phyloP scores from a whole-genome alignment of 306 rosid genomes.

The Pterocarpus santalinus region DNA sequence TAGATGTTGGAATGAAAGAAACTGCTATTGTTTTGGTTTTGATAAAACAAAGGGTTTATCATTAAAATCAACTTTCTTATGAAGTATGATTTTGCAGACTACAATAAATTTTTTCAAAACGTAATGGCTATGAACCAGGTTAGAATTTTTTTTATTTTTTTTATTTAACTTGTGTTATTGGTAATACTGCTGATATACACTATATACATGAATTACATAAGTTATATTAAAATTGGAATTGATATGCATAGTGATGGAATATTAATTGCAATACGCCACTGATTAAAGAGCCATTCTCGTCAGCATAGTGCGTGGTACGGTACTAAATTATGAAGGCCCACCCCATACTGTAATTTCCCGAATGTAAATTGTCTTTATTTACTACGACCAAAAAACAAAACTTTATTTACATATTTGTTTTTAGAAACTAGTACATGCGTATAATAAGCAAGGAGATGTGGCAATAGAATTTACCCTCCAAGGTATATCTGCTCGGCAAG shows the following conservation, averaged over 20 bases:
- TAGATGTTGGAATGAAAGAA: background rate
- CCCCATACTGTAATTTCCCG: background rate
- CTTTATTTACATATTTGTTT: background rate
- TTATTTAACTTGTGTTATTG: background rate
- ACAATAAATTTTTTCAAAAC: background rate
- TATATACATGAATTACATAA: background rate
- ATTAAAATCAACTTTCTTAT: background rate
- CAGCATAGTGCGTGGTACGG: background rate
- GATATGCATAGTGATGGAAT: background rate
- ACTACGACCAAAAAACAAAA: background rate
- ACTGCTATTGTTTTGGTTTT: background rate
- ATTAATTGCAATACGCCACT: too few species aligned
- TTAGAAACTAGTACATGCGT: background rate
- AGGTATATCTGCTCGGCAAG: conserved; percentile 82
- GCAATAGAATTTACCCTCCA: conserved; percentile 72
- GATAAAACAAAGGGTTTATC: background rate
- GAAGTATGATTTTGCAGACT: background rate
- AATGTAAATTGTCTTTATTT: background rate
- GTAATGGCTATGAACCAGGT: background rate
- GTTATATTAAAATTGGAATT: background rate
- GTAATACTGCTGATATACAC: background rate
- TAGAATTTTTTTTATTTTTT: background rate
- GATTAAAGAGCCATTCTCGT: background rate
- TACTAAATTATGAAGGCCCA: background rate
- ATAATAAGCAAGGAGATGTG: background rate